Base-by-base conservation (phyloP, 495 filamentous ascomycete species). In the Penicillium canescens region DNA sequence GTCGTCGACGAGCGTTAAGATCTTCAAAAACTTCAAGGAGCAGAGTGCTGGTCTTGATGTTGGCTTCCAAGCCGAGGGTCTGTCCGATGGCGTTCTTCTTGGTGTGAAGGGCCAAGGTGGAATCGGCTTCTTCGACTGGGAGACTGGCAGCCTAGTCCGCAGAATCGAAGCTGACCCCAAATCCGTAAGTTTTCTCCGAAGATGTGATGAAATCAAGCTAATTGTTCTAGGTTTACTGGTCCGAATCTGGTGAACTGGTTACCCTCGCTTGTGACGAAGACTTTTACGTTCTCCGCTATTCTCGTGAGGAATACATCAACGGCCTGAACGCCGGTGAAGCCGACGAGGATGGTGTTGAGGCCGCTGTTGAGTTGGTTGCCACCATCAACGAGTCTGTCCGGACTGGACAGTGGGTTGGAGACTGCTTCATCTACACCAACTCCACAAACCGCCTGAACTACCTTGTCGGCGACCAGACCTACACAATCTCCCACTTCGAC, bases 371-470 rank as follows among this genome's bases (percentile, higher is more conserved):
- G 57, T 86, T 96, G 34, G 86, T 97, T 43, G 95, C 91, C 20
- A 94, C 97, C 65, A 91, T 97, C 68, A 92, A 89, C 53, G 95
- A 98, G 75, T 87, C 82, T 56, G 90, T 98, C 40, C 86, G 89
- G 42, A 96, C 95, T n/a, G 94, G 91, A 41, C 86, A 94, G 74
- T 99, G 94, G 94, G 87, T 99, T 51, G 94, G 94, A 21, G 94
- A 99, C 71, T 96, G 92, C 75, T 94, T 99, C 78, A 92, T 98
- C 66, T 99, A 98, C 78, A 97, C 94, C 24, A 98, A 92, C 77
- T 86, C 84, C 61, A 96, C 92, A 23, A 97, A 98, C 81, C 89
- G 94, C 47, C 76, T 99, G 54, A 99, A 98, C 79, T 97, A 98
- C 72, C 84, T 99, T 18, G 94, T 99, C 33, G 95, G 94, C 46